Percentiles rank a stretch among this genome's conserved stretches.
Conservation (phyloP, 78 protist species). For the Pelomyxa schiedti region DNA sequence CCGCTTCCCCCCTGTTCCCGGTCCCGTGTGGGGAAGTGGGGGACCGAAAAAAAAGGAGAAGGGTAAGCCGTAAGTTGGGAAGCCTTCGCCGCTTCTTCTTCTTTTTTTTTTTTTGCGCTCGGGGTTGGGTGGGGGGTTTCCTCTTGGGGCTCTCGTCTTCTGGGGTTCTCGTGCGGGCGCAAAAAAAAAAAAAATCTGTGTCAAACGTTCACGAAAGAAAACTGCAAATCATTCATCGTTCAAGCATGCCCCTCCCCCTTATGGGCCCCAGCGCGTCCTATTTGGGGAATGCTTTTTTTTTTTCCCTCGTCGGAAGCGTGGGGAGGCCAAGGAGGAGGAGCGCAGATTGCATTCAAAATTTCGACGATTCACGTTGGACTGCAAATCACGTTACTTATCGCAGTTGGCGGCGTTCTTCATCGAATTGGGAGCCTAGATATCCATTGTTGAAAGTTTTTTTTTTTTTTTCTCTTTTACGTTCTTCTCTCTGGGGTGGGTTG, state of each 20-base stretch:
- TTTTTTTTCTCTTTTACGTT: slow-evolving; percentile 6
- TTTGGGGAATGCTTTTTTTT: neutral
- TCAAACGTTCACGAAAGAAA: neutral
- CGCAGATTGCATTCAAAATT: slow-evolving; percentile 73
- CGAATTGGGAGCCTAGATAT: slow-evolving; percentile 69
- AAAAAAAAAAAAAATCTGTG: neutral
- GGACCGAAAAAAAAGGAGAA: too few relatives aligned
- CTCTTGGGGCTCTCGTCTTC: too few relatives aligned
- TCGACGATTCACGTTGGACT: slow-evolving; percentile 63
- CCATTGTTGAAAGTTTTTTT: slow-evolving; percentile 67
- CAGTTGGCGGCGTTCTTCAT: slow-evolving; percentile 82
- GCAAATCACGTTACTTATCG: slow-evolving; percentile 76
- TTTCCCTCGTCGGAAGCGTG: neutral
- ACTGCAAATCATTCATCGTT: neutral
- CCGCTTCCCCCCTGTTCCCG: too few relatives aligned
- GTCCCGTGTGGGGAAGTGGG: too few relatives aligned
- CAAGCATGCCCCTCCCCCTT: slow-evolving; percentile 2
- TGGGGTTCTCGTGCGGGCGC: too few relatives aligned
- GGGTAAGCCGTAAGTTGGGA: too few relatives aligned
- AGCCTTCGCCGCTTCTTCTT: too few relatives aligned
- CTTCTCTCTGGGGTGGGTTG: neutral
- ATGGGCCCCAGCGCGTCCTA: neutral
- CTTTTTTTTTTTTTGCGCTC: too few relatives aligned
- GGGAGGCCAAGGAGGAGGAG: slow-evolving; percentile 16
- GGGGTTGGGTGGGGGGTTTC: too few relatives aligned